phyloP scores from a whole-genome alignment of 768 basidiomycete genomes.

The Rhizopogon sp. region DNA sequence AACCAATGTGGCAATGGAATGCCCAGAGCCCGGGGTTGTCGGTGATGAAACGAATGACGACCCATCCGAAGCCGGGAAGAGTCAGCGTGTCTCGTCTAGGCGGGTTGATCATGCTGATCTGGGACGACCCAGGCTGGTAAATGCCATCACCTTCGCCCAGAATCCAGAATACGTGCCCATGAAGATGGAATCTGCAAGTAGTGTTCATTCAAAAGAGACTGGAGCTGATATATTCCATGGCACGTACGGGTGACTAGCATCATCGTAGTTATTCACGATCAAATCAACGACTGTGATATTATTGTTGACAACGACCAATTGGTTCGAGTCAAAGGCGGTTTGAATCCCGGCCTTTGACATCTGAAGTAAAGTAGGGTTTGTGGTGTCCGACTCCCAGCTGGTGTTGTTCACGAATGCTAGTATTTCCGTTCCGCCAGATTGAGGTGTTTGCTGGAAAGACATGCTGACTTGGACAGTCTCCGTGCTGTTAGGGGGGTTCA shows the following conservation, averaged over 20 bases:
- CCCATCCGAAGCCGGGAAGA: conserved; percentile 33
- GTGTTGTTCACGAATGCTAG: conserved; percentile 23
- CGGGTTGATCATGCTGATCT: conserved; percentile 30
- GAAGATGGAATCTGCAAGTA: conserved; percentile 30
- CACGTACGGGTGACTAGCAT: conserved; percentile 26
- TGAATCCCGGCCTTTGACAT: conserved; percentile 19
- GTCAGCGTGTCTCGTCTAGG: conserved; percentile 38
- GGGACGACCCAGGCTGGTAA: conserved; percentile 22
- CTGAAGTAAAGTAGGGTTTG: conserved; percentile 25
- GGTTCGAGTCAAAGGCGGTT: conserved; percentile 19
- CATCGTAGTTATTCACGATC: conserved; percentile 19
- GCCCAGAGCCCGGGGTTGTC: conserved; percentile 44
- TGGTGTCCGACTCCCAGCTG: conserved; percentile 19
- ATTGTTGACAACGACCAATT: conserved; percentile 21
- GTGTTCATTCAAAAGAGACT: background rate
- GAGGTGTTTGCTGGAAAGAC: conserved; percentile 21
- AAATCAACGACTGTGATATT: conserved; percentile 24
- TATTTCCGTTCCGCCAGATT: conserved; percentile 20
- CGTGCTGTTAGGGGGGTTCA: conserved; percentile 25
- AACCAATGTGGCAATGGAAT: conserved; percentile 38
- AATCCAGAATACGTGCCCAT: conserved; percentile 31
- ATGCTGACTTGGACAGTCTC: conserved; percentile 9
- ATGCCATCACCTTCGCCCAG: conserved; percentile 31
- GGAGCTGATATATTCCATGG: background rate
- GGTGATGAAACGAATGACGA: conserved; percentile 34